Evolutionary conservation across 225 moss, liverwort and hornwort genomes (phyloP), one percentile per base, ranked within the genome.

Genomic region (Ulota crispa): DNA sequence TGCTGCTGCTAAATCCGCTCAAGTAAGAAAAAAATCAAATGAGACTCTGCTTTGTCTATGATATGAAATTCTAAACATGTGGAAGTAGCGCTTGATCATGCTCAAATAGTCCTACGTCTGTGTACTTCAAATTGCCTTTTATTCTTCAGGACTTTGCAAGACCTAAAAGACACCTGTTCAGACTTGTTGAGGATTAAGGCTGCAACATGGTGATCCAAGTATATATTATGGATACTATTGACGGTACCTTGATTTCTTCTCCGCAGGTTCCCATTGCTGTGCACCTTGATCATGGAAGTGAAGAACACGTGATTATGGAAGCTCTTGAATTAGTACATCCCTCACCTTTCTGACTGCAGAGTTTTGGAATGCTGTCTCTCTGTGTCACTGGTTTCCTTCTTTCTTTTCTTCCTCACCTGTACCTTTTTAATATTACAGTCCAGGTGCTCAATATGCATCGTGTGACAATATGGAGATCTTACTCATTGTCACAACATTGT

Each of bases 201-300:
- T 78, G 72, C 72, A 72, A 54, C 26, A 45, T 59, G 67, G 23
- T 37, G 64, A 65, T 47, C 32, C n/a, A 3, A 36, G 21, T 37
- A 50, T 27, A 20, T 3, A 24, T 30, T 31, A 36, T 76, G 39
- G 9, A 42, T 32, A 50, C n/a, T 9, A 57, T 32, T 52, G 26
- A 24, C 8, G 39, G 39, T 59, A 37, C 20, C 42, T 63, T 68
- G 57, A 32, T 75, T 37, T 61, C 21, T 52, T 60, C 61, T 62
- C 68, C 76, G 28, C 87, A 97, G 97, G 97, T 97, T 73, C 97
- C 97, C 27, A 85, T 97, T 72, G 80, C 89, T 54, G 94, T 97
- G 80, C 97, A 97, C 82, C 88, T 97, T 52, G 97, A 97, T 85
- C 97, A 97, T 91, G 95, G 92, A 62, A 93, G 78, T 55, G 89